Base-by-base conservation (phyloP, 2,329 filamentous ascomycete species). In the Ophiognomonia clavigignenti-juglandacearum region DNA sequence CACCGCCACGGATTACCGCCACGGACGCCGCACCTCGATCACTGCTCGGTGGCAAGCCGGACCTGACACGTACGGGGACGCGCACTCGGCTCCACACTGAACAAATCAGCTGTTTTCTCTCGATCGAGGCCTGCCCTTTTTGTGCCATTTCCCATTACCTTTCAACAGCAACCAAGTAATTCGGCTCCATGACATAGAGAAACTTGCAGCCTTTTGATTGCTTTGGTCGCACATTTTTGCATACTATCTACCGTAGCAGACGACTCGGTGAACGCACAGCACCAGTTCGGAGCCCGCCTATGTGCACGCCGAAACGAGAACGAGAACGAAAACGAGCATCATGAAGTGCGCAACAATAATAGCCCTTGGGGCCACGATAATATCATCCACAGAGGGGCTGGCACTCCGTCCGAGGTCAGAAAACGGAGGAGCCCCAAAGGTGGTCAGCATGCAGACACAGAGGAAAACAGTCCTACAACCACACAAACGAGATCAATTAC, bases 391-490 rank as follows among this genome's bases (percentile, higher is more conserved):
- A 8, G 50, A 61, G 2, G 58, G 52, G 2, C 54, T 66, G 31
- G 54, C 61, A 29, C 50, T 69, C 20, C 57, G 53, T 11, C 59
- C 61, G 45, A 59, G 57, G 29, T 51, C 61, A 22, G 53, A 65
- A 8, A 8, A 7, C 50, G 63, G 55, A 16, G 51, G 9, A 16
- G n/a, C 55, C 29, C 67, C 71, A 2, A 71, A 66, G 34, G 73
- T 80, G 5, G 60, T 81, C 41, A 61, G 61, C 41, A 56, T 80
- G 48, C 56, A 69, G 34, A 69, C 72, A 4, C 64, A 75, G 50
- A 67, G 71, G 49, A 63, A 55, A 34, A 53, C 56, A 7, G 54
- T 73, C 34, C 42, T 56, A 35, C 64, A 77, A 47, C 74, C 74
- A 3, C 51, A 71, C 16, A 59, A 63, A 19, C 62, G 70, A 31